These are phyloP conservation scores for Xylaria castorea DNA, from an alignment of 495 filamentous ascomycete species.

Conservation along the genomic window DNA sequence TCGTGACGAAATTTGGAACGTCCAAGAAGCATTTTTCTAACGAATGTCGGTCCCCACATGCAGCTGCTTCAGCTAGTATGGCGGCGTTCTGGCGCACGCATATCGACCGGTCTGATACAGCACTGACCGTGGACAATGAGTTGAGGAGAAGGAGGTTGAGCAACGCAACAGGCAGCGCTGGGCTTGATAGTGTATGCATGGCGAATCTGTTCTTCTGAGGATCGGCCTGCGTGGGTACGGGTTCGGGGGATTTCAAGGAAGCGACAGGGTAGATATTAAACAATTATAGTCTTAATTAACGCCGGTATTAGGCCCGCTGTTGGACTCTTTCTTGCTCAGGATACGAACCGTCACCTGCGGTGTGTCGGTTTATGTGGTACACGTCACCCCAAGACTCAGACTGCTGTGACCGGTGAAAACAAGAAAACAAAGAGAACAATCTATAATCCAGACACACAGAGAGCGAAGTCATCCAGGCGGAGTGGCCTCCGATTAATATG, in stretches of 20 bases:
- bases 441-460: background rate
- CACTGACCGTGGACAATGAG: constrained; percentile 21
- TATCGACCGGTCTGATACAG: constrained; percentile 33
- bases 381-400: constrained; percentile 8
- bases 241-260: background rate
- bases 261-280: background rate
- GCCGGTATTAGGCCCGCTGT: background rate
- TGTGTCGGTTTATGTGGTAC: constrained; percentile 8
- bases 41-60: constrained; percentile 47
- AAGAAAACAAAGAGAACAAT: constrained; percentile 5
- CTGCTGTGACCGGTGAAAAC: background rate
- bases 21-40: constrained; percentile 45
- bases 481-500: background rate
- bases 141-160: constrained; percentile 29
- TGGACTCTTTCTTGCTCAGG: background rate
- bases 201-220: background rate
- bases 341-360: constrained; percentile 7
- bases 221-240: background rate
- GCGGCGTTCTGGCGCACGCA: constrained; percentile 43
- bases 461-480: background rate
- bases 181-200: background rate
- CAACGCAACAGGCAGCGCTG: constrained; percentile 25
- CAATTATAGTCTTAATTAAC: background rate
- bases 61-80: constrained; percentile 40
- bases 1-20: constrained; percentile 28